phyloP scores from a whole-genome alignment of 2,329 filamentous ascomycete genomes.

The Arthrobotrys sphaeroides region DNA sequence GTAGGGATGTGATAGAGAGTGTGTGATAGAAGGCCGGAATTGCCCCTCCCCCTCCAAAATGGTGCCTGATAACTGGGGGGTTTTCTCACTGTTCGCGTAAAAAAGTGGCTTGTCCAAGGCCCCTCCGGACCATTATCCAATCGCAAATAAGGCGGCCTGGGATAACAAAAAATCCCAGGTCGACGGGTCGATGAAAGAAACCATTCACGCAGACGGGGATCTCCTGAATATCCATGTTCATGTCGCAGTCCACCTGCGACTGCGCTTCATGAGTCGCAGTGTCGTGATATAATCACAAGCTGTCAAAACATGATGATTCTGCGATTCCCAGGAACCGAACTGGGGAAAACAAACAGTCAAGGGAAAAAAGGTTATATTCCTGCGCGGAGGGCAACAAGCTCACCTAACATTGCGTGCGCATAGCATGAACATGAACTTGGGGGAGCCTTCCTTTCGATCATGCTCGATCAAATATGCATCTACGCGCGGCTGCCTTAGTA shows the following conservation, averaged over 20 bases:
- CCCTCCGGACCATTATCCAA: slow-evolving; percentile 24
- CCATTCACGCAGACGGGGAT: slow-evolving; percentile 5
- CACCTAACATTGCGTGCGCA: neutral
- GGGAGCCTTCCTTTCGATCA: slow-evolving; percentile 17
- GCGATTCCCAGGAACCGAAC: neutral
- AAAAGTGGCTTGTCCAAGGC: slow-evolving; percentile 34
- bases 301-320: slow-evolving; percentile 29
- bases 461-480: slow-evolving; percentile 32
- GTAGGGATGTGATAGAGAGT: slow-evolving; percentile 25
- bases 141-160: slow-evolving; percentile 16
- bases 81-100: slow-evolving; percentile 47
- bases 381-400: slow-evolving; percentile 3
- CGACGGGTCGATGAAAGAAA: too few species aligned
- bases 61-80: slow-evolving; percentile 35
- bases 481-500: slow-evolving; percentile 52
- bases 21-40: slow-evolving; percentile 18
- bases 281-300: slow-evolving; percentile 53
- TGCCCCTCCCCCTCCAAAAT: slow-evolving; percentile 49
- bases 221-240: slow-evolving; percentile 18
- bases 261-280: slow-evolving; percentile 23
- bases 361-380: neutral
- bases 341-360: slow-evolving; percentile 1
- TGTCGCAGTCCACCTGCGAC: slow-evolving; percentile 4
- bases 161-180: neutral
- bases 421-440: neutral